Evolutionary conservation across 352 stramenopile species (phyloP), one percentile per base, ranked within the genome.

Genomic region (Pythium sp.): DNA sequence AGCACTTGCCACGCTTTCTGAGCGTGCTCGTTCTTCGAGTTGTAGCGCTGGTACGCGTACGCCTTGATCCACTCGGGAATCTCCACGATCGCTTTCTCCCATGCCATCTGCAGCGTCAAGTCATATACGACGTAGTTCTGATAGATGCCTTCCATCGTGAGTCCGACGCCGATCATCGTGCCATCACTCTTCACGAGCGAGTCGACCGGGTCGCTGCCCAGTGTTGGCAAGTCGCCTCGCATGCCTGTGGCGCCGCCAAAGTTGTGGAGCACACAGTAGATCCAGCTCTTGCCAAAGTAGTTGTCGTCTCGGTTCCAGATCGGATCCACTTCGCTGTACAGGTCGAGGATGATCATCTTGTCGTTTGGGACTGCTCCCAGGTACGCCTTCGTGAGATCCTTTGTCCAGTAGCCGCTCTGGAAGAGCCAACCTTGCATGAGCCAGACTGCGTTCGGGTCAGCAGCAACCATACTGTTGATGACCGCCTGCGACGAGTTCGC

Each of bases 101-200:
- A 94, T 6, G 84, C 83, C 84, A 92, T 93, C 49, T 92, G 76
- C 11, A 93, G 66, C 15, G 79, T 77, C 32, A 94, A 69, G 58
- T 95, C 87, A 64, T 95, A 95, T 43, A 95, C 84, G 0, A 93
- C 75, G 62, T 95, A 95, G 77, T 95, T 95, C 59, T 95, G 84
- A 68, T 87, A 92, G 64, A 95, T 95, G 26, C 87, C 87, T 72
- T 95, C 87, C 85, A 95, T 95, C 0, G 84, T 93, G 32, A 93
- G 71, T 0, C 87, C 87, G 7, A 95, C 69, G 34, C 87, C 87
- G 20, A 86, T 73, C 85, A 95, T 92, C 12, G 86, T 92, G 7
- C 81, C 83, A 36, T 81, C 75, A 65, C 82, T 90, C 20, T 60
- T 73, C 2, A 67, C 60, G 15, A 73, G 74, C 3, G 85, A 82